Evolutionary conservation across 345 rosid species (phyloP), one percentile per base, ranked within the genome.

Genomic region (Lumnitzera racemosa): DNA sequence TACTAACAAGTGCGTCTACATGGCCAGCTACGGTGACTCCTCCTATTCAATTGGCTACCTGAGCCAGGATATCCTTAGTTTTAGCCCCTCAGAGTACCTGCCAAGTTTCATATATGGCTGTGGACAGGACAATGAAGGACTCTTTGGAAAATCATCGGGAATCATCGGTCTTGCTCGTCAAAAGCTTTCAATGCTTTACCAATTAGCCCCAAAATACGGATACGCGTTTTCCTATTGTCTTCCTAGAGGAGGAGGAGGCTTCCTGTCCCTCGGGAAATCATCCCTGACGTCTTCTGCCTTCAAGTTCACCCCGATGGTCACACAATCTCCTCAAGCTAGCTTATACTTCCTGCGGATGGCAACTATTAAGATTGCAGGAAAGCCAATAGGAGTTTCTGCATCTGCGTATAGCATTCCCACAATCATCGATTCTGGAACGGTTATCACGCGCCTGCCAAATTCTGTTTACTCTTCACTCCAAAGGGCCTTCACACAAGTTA

Each of bases 391-490:
- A 6, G 67, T 71, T 11, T 13, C 61, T 0, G 59, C 80, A 27
- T 51, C 60, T 0, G 24, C 2, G 12, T 73, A 72, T 62, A 66
- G 27, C 47, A 72, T 68, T 48, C 76, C 66, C 9, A 81, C 83
- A 48, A 71, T 81, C 65, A 69, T 81, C 43, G 86, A 81, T 67
- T 81, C 86, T 0, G 83, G 86, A 36, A 81, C 83, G 0, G 81
- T 81, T 3, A 71, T 81, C 55, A 75, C 86, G 0, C 74, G 86
- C 47, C 58, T 81, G 56, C 86, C 86, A 5, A 20, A 1, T 20
- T 47, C 86, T 5, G 48, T 76, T 12, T 81, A 78, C 27, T 23
- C 62, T 0, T 62, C 72, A 3, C 66, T 81, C 15, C 55, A 43
- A 15, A 50, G 54, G 49, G 83, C 75, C 12, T 76, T 81, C 29